Evolutionary conservation across 2,329 filamentous ascomycete genomes (phyloP), one percentile per base, ranked within the genome.

Genomic region (Claviceps capensis): DNA sequence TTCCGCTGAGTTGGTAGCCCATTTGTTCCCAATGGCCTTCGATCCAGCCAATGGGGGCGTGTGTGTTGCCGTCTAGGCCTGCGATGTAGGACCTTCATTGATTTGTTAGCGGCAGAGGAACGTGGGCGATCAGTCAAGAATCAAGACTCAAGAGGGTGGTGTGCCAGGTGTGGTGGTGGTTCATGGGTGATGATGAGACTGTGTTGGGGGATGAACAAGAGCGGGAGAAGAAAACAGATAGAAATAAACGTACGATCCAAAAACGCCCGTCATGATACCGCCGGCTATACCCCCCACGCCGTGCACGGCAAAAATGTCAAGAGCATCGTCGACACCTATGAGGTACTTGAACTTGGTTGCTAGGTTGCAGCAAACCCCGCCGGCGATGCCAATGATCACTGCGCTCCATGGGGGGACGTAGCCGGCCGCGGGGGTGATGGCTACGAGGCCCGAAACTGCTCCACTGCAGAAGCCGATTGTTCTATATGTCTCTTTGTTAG

Each of bases 391-490:
- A 53, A 79, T 80, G 59, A 81, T 70, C 52, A 82, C 70, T 7
- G 78, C 71, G 1, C 72, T 74, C 72, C 79, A 80, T 36, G 77
- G 75, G 4, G 87, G 86, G 1, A 95, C 82, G 70, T 82, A 91
- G 62, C 88, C 87, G 14, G 89, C 85, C 3, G 84, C 85, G 5
- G 88, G 86, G 8, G 88, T 93, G 51, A 93, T 93, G 58, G 88
- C 87, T 38, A 95, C 89, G 22, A 95, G 81, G 50, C 88, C 87
- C 30, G 86, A 85, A 64, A 96, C 90, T 59, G 82, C 83, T 55
- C 90, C 90, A 41, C 88, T 93, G 75, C 88, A 93, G 85, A 90
- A 90, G 46, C 88, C 89, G 61, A 95, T 86, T 70, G 91, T 88
- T 57, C 86, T 91, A 34, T 9, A 34, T 34, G 38, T n/a, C 8